Base-by-base conservation (phyloP, 2,329 filamentous ascomycete species). In the Stagonosporopsis cucurbitacearum region DNA sequence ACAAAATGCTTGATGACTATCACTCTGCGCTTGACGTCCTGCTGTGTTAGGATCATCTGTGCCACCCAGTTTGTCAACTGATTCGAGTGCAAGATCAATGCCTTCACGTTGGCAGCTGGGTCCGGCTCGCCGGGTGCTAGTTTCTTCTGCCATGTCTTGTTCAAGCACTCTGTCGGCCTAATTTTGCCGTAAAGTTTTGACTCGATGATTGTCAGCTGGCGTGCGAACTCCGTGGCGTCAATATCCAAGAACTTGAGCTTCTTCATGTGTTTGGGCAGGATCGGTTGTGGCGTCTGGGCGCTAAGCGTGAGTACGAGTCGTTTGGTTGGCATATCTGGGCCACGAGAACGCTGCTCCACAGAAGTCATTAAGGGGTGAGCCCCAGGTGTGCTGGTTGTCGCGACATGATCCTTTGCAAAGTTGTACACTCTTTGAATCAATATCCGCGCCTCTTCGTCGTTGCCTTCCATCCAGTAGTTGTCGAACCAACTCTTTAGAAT, bases 141-240 rank as follows among this genome's bases (percentile, higher is more conserved):
- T 80, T 97, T 97, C 84, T 96, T 98, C 77, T 96, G 92, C 95
- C 95, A 99, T 5, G 93, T 97, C 82, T 99, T 99, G 79, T 96
- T 97, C 58, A 99, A 80, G 74, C 94, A 98, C 76, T 99, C 95
- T 0, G 92, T 95, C 0, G 94, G 90, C 75, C 94, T 94, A 75
- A 99, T 96, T 79, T 96, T 97, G 66, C 90, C 91, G 70, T 98
- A 99, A 1, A 98, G 83, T 59, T 89, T 89, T 2, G 93, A 96
- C 76, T 99, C 95, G 62, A 98, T 96, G 63, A 99, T 95, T 0
- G 95, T 99, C 60, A 99, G 83, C 76, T 99, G 95, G 43, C 95
- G 88, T n/a, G 95, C 95, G 76, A 99, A 98, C 73, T 99, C 95
- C 0, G 90, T 91, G 0, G 92, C 88, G 72, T 99, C 95, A 66